Evolutionary conservation across 164 flowering plant species (phyloP).

Genomic region (Stephania yunnanensis): DNA sequence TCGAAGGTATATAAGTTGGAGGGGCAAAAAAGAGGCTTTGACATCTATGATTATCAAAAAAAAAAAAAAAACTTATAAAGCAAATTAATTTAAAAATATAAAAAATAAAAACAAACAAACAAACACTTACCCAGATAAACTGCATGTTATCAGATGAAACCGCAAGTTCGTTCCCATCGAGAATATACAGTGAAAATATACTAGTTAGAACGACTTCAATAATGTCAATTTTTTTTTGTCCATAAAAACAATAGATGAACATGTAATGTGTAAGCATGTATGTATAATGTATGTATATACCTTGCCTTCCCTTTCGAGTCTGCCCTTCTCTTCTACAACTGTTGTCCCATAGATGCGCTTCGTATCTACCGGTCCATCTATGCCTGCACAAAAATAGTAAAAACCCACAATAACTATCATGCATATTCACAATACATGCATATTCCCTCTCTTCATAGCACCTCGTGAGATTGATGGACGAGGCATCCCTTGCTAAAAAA

Average conservation of each 20-base stretch:
- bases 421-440: not conserved
- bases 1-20: too few relatives aligned
- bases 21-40: too few relatives aligned
- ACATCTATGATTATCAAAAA: too few relatives aligned
- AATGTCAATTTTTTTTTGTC: not conserved
- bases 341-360: constrained; percentile 97
- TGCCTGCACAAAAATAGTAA: constrained; percentile 40
- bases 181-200: constrained; percentile 8
- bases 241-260: not conserved
- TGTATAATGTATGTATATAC: constrained; percentile 24
- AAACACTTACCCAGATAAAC: constrained; percentile 77
- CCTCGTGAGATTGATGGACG: too few relatives aligned
- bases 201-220: not conserved
- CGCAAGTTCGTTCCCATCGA: constrained; percentile 20
- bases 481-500: too few relatives aligned
- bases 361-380: constrained; percentile 97
- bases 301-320: constrained; percentile 94
- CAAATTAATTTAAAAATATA: not conserved
- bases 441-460: too few relatives aligned
- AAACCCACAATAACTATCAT: not conserved
- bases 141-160: constrained; percentile 27
- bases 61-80: not conserved
- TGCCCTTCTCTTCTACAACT: constrained; percentile 97
- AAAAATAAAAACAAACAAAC: constrained; percentile 1
- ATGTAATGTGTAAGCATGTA: not conserved